Percentiles rank a stretch among this genome's conserved stretches.
Conservation (phyloP, 148 eudicot species). For the Rhododendron williamsianum region DNA sequence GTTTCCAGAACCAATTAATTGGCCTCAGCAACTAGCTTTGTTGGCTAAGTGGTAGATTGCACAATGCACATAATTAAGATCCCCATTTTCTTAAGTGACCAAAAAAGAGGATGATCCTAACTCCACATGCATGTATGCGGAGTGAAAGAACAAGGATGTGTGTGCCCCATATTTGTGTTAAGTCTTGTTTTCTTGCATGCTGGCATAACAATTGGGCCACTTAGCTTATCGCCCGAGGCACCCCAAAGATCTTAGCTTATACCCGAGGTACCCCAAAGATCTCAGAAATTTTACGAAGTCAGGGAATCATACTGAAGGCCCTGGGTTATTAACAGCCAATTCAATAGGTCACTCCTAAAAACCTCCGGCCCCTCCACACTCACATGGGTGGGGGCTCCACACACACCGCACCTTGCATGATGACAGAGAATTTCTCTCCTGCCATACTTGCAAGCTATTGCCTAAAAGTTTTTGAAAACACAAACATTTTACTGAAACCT, state of each 20-base stretch:
- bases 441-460: background rate
- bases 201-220: background rate
- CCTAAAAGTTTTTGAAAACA: background rate
- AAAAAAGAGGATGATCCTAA: background rate
- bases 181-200: background rate
- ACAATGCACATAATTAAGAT: background rate
- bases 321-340: background rate
- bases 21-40: background rate
- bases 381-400: background rate
- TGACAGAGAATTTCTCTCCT: background rate
- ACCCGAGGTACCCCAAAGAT: background rate
- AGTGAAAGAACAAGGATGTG: background rate
- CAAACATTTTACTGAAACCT: background rate
- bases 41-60: background rate
- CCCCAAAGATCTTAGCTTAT: background rate
- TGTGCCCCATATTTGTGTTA: background rate
- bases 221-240: background rate
- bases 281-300: background rate
- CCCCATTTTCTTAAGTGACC: background rate
- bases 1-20: background rate
- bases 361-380: background rate
- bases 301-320: background rate
- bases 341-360: background rate
- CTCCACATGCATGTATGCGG: background rate
- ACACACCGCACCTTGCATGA: background rate